These are phyloP conservation scores for Sphaerulina vaccinii DNA, from an alignment of 2,329 filamentous ascomycete genomes.

Conservation along the genomic window DNA sequence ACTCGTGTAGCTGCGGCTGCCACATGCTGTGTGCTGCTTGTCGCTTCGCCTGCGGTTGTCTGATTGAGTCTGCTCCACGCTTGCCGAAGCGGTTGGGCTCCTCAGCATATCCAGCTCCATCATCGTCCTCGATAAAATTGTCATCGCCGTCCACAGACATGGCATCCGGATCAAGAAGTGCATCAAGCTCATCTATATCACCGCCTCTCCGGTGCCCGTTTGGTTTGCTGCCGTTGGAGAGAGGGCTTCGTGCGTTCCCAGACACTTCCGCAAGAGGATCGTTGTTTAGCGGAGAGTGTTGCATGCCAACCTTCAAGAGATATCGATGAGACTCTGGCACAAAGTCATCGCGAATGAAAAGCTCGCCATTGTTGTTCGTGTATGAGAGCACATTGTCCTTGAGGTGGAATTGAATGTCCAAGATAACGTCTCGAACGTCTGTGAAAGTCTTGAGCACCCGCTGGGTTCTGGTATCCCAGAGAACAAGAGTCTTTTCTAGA, in stretches of 20 bases:
- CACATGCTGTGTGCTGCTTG: constrained; percentile 49
- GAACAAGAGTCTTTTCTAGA: constrained; percentile 61
- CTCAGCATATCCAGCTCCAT: constrained; percentile 82
- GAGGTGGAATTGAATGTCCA: constrained; percentile 88
- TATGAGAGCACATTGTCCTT: constrained; percentile 85
- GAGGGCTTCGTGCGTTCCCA: constrained; percentile 60
- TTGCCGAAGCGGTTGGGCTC: constrained; percentile 64
- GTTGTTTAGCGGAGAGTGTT: constrained; percentile 82
- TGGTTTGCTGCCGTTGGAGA: constrained; percentile 52
- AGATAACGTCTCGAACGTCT: constrained; percentile 69
- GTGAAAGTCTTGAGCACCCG: constrained; percentile 74
- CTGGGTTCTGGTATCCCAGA: constrained; percentile 92
- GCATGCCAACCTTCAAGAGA: constrained; percentile 54
- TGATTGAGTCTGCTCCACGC: constrained; percentile 44
- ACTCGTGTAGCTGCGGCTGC: constrained; percentile 70
- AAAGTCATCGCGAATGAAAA: constrained; percentile 80
- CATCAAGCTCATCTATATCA: constrained; percentile 71
- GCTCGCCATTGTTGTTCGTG: constrained; percentile 86
- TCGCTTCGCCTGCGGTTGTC: constrained; percentile 53
- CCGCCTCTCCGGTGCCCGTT: constrained; percentile 56
- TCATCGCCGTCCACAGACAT: constrained; percentile 60
- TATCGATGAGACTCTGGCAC: constrained; percentile 52
- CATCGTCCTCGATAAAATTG: constrained; percentile 91
- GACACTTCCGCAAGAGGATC: constrained; percentile 71
- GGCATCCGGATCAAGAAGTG: constrained; percentile 66